Evolutionary conservation across 768 basidiomycete genomes (phyloP).

Genomic region (Sutorius australiensis): DNA sequence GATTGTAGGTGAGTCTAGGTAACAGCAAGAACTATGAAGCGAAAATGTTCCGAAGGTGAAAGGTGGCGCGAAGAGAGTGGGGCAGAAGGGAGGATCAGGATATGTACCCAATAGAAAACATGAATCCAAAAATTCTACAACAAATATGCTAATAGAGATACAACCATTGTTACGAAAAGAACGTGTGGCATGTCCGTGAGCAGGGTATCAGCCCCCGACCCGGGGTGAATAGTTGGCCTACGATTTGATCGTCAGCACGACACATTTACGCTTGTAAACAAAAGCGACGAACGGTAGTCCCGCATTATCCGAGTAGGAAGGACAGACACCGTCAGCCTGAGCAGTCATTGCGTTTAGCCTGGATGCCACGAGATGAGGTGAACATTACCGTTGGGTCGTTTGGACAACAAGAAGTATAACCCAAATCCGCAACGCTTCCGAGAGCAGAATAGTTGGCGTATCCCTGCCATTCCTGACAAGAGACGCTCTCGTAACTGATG

Average conservation of each 20-base stretch:
- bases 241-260: slow-evolving; percentile 5
- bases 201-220: slow-evolving; percentile 14
- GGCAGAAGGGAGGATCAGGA: background rate
- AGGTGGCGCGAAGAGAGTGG: slow-evolving; percentile 1
- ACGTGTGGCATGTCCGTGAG: slow-evolving; percentile 11
- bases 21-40: background rate
- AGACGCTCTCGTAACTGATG: slow-evolving; percentile 61
- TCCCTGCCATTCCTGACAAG: slow-evolving; percentile 69
- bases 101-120: slow-evolving; percentile 1
- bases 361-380: background rate
- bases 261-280: background rate
- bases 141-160: slow-evolving; percentile 15
- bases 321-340: slow-evolving; percentile 53
- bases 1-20: background rate
- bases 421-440: slow-evolving; percentile 61
- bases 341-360: slow-evolving; percentile 6
- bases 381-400: slow-evolving; percentile 54
- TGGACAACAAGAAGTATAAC: slow-evolving; percentile 67
- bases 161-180: slow-evolving; percentile 18
- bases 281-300: slow-evolving; percentile 52
- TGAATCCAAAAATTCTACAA: slow-evolving; percentile 13
- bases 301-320: slow-evolving; percentile 67
- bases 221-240: slow-evolving; percentile 33
- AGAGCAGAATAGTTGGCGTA: slow-evolving; percentile 54
- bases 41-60: background rate